phyloP scores from a whole-genome alignment of 768 basidiomycete species.

The Auriscalpium orientale region DNA sequence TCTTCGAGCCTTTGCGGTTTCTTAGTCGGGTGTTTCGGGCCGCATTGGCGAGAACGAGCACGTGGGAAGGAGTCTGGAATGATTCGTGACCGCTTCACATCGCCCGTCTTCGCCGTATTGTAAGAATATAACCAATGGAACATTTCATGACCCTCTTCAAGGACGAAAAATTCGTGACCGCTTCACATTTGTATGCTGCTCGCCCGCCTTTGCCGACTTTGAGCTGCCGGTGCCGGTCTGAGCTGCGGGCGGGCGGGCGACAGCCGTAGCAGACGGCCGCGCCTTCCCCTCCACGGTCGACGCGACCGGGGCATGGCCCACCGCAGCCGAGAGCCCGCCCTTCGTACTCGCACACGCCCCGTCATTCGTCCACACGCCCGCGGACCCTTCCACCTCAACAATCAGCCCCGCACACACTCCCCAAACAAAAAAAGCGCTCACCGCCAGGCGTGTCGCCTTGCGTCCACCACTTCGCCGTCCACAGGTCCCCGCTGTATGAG shows the following conservation, averaged over 20 bases:
- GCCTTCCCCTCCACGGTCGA: neutral
- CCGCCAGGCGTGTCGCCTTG: slow-evolving; percentile 44
- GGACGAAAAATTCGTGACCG: too few relatives aligned
- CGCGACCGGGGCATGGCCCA: neutral
- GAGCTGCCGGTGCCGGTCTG: neutral
- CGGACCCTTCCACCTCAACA: slow-evolving; percentile 28
- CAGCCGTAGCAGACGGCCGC: neutral
- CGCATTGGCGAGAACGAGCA: too few relatives aligned
- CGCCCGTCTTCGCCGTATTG: too few relatives aligned
- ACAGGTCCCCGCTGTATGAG: slow-evolving; percentile 27
- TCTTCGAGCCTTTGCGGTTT: too few relatives aligned
- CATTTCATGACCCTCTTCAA: too few relatives aligned
- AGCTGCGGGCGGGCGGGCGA: neutral
- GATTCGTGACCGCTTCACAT: too few relatives aligned
- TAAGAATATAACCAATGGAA: too few relatives aligned
- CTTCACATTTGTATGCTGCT: too few relatives aligned
- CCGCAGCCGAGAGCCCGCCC: neutral
- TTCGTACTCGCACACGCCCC: slow-evolving; percentile 35
- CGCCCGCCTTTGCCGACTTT: too few relatives aligned
- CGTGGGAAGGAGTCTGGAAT: too few relatives aligned
- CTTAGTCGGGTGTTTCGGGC: too few relatives aligned
- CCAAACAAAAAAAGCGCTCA: slow-evolving; percentile 8
- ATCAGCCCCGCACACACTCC: neutral
- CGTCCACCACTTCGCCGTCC: slow-evolving; percentile 59
- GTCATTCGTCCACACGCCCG: slow-evolving; percentile 50